Evolutionary conservation across 2,329 filamentous ascomycete genomes (phyloP), one percentile per base, ranked within the genome.

Genomic region (Lizonia empirigonia): DNA sequence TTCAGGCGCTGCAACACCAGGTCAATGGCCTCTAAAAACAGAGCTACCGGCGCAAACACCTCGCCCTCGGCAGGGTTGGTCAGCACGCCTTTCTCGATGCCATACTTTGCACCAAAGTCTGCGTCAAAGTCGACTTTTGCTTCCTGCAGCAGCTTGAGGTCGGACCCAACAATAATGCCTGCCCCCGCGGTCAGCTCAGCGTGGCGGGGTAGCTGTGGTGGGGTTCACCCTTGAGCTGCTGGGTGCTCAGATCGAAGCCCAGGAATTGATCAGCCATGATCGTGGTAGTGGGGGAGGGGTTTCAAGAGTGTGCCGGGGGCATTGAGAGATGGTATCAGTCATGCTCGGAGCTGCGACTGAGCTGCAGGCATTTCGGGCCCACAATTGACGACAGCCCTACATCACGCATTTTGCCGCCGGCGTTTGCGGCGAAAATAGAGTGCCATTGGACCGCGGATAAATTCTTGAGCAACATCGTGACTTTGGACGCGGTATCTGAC

Each of bases 41-140:
- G 85, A 44, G 90, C 89, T 41, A 97, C 90, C 26, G 94, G 94
- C 19, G 93, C 91, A 69, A 89, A 96, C 50, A 97, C 93, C 76
- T 97, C 91, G 71, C 89, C 86, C 68, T 94, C 91, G 42, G 80
- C 81, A 33, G 89, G 85, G 73, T 95, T 92, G 58, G 87, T 86
- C 62, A 89, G 83, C 18, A 97, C 93, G 59, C 94, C 94, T 75
- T 97, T 97, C 56, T 83, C 83, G 72, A 96, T 86, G 68, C 85
- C 83, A 82, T 81, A 80, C 29, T 79, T 77, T 16, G 69, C 53
- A 6, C 50, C 50, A 27, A 97, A 91, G 65, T 97, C 92, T 60
- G 83, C 87, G 74, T 97, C 94, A 68, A 99, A 97, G 75, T 96
- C 92, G 72, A 96, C 92, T 72, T 95, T 96, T 67, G 91, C 90